Evolutionary conservation across 2,329 filamentous ascomycete species (phyloP).

Genomic region (Aaosphaeria arxii): DNA sequence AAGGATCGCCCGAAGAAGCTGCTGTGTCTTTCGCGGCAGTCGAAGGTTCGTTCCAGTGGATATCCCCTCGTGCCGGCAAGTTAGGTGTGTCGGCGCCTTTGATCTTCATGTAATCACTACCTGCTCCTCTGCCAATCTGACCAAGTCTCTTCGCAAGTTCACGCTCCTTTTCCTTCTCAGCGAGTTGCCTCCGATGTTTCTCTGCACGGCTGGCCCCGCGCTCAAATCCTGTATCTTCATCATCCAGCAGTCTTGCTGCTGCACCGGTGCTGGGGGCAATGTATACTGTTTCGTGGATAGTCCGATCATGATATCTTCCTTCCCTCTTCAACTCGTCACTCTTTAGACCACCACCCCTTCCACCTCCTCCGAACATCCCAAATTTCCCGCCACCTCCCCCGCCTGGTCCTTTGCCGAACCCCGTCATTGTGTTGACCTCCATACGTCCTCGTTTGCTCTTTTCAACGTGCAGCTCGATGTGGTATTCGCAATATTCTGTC

Average conservation of each 20-base stretch:
- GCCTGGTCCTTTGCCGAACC: slow-evolving; percentile 36
- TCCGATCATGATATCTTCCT: slow-evolving; percentile 53
- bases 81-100: slow-evolving; percentile 19
- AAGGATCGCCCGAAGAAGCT: slow-evolving; percentile 22
- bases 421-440: slow-evolving; percentile 72
- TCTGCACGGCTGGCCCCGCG: slow-evolving; percentile 61
- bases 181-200: slow-evolving; percentile 61
- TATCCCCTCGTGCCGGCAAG: slow-evolving; percentile 14
- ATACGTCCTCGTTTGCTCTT: slow-evolving; percentile 67
- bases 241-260: slow-evolving; percentile 63
- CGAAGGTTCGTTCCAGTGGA: slow-evolving; percentile 1
- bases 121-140: slow-evolving; percentile 61
- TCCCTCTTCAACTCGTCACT: slow-evolving; percentile 27
- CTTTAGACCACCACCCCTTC: slow-evolving; percentile 19
- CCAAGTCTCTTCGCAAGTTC: slow-evolving; percentile 69
- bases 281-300: slow-evolving; percentile 52
- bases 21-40: slow-evolving; percentile 14
- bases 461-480: slow-evolving; percentile 77
- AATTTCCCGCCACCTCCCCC: slow-evolving; percentile 21
- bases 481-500: slow-evolving; percentile 89
- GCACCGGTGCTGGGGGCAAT: slow-evolving; percentile 44
- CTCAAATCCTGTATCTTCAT: slow-evolving; percentile 46
- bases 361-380: slow-evolving; percentile 29
- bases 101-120: slow-evolving; percentile 66
- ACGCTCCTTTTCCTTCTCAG: slow-evolving; percentile 67